A percentile compares a stretch with the other conserved stretches of the same genome.
phyloP scores from a whole-genome alignment of 2,329 filamentous ascomycete species.

The Venturia oleaginea region DNA sequence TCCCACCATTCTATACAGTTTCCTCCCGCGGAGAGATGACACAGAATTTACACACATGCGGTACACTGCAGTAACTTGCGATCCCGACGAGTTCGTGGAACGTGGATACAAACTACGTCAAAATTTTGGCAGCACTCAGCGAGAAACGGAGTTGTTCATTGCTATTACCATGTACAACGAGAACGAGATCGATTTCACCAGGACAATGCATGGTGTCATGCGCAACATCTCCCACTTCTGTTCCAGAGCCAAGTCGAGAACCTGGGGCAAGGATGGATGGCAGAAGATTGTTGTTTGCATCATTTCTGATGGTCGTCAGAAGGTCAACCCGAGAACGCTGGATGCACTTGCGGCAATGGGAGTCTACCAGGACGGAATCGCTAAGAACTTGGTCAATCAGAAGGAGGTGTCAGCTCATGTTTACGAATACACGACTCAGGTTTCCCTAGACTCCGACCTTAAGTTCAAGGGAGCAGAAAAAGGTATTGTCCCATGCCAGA shows the following conservation, averaged over 20 bases:
- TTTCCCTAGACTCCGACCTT: slow-evolving; percentile 87
- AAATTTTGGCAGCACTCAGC: slow-evolving; percentile 70
- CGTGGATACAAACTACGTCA: slow-evolving; percentile 89
- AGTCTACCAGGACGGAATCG: slow-evolving; percentile 95
- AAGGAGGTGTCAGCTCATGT: slow-evolving; percentile 93
- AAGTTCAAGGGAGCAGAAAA: slow-evolving; percentile 99
- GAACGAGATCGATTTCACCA: slow-evolving; percentile 90
- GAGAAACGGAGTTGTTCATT: slow-evolving; percentile 93
- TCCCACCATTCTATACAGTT: slow-evolving; percentile 94
- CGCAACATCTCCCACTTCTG: slow-evolving; percentile 97
- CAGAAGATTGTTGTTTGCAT: slow-evolving; percentile 98
- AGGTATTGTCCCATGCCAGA: slow-evolving; percentile 94
- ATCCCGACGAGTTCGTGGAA: slow-evolving; percentile 85
- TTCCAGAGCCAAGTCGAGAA: slow-evolving; percentile 80
- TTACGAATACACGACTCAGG: slow-evolving; percentile 98
- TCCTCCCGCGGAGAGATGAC: slow-evolving; percentile 84
- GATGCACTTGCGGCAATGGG: slow-evolving; percentile 95
- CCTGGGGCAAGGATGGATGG: slow-evolving; percentile 96
- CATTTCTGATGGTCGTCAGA: slow-evolving; percentile 87
- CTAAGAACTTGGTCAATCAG: slow-evolving; percentile 96
- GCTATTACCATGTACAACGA: slow-evolving; percentile 99
- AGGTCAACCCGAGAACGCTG: slow-evolving; percentile 85
- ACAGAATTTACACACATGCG: slow-evolving; percentile 98
- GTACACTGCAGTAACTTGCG: slow-evolving; percentile 96
- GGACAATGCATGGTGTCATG: slow-evolving; percentile 98